These are phyloP conservation scores for Thelonectria rubi DNA, from an alignment of 2,329 filamentous ascomycete species.

Conservation along the genomic window DNA sequence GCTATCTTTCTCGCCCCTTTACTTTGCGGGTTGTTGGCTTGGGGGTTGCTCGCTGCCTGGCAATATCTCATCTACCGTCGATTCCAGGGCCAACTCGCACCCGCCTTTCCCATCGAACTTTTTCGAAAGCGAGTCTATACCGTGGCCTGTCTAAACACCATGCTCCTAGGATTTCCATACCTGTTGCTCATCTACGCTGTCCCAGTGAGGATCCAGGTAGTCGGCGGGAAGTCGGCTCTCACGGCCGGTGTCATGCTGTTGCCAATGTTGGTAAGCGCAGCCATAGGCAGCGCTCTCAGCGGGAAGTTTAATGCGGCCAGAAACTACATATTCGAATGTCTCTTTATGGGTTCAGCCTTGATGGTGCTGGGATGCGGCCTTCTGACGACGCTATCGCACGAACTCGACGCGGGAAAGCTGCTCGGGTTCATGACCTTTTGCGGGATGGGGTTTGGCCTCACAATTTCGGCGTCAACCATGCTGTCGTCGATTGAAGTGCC, in stretches of 20 bases:
- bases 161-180: conserved; percentile 61
- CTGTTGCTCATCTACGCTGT: conserved; percentile 59
- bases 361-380: conserved; percentile 59
- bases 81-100: conserved; percentile 42
- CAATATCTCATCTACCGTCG: conserved; percentile 38
- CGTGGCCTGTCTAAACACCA: conserved; percentile 53
- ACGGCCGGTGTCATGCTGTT: conserved; percentile 61
- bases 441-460: conserved; percentile 63
- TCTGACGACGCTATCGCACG: conserved; percentile 49
- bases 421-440: conserved; percentile 60
- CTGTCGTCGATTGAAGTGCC: conserved; percentile 54
- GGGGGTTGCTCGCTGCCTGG: conserved; percentile 44
- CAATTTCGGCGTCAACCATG: conserved; percentile 58
- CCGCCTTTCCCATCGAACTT: conserved; percentile 59
- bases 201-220: conserved; percentile 59
- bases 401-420: conserved; percentile 53
- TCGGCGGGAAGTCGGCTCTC: conserved; percentile 57
- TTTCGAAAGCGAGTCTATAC: conserved; percentile 58
- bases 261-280: conserved; percentile 61
- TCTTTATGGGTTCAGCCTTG: conserved; percentile 53
- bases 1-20: conserved; percentile 47
- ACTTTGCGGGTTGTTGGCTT: conserved; percentile 42
- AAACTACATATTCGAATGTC: conserved; percentile 55
- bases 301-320: conserved; percentile 54
- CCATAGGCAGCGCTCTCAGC: conserved; percentile 54